Base-by-base conservation (phyloP, 1,284 basidiomycete species). In the Volvariella volvacea region DNA sequence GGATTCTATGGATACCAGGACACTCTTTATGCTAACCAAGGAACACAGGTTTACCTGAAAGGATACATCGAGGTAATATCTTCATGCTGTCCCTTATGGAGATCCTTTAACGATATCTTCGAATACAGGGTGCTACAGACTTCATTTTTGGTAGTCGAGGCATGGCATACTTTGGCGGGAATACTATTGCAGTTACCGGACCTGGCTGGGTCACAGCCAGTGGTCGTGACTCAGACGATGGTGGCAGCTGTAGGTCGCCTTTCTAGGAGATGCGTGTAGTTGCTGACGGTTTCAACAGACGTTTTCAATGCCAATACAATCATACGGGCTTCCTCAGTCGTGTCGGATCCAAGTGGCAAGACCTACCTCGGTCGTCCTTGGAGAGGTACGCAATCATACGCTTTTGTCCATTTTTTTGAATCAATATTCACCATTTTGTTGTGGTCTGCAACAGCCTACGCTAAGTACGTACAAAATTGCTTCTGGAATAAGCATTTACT, bases 101-200 rank as follows among this genome's bases (percentile, higher is more conserved):
- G n/a, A n/a, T n/a, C n/a, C n/a, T n/a, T n/a, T n/a, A n/a, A n/a
- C n/a, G n/a, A n/a, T n/a, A n/a, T n/a, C n/a, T n/a, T n/a, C n/a
- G n/a, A n/a, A n/a, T n/a, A n/a, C 22, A 78, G 68, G 77, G 76
- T 25, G 74, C 73, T 0, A 65, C 65, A 0, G 76, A 80, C 51
- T 79, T 79, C 51, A 76, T 79, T 47, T 75, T 73, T 46, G 73
- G 73, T 3, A 62, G 66, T 31, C 48, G 42, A 6, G 71, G 67
- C 32, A 56, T 55, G 31, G 70, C 69, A 3, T 74, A 66, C 52
- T 74, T 74, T 46, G 67, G 69, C 19, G 68, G 68, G 3, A 73
- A 73, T 49, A 70, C 68, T 3, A 71, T 73, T 28, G 68, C 59
- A 3, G 57, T 66, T 2, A 59, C 56, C 28, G 69, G 63, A 31